Evolutionary conservation across 164 flowering plant species (phyloP), one percentile per base, ranked within the genome.

Genomic region (Nymphaea thermarum): DNA sequence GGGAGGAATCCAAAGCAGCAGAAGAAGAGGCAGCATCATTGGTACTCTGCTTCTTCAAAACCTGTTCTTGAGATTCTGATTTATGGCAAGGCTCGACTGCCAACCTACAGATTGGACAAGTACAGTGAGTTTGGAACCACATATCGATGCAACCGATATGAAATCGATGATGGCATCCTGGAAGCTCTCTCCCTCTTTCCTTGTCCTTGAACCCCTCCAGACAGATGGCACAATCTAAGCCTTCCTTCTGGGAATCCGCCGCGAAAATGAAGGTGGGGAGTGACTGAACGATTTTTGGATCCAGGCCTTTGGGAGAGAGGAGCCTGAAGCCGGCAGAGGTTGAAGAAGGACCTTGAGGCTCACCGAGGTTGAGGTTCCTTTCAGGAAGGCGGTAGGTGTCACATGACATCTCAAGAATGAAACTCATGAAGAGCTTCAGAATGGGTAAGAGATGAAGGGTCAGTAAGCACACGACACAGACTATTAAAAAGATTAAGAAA

Each of bases 71-170:
- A 51, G 57, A 51, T 51, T 8, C 57, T 51, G 57, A 51, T 3
- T 51, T 51, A 51, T 10, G 57, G 14, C 12, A 15, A 8, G 57
- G 57, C 3, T 62, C n/a, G 7, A 62, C 64, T 10, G 42, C 7
- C 17, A 8, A 17, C n/a, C 95, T 77, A 64, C 95, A 86, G 62
- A 86, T 79, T 0, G 95, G 91, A 72, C 95, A 88, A 2, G 82
- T 88, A 51, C 88, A 81, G 76, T 87, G 90, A 36, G 91, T 82
- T 43, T 79, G 82, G 69, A 88, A 84, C 95, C 95, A 88, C 95
- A 85, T 86, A 70, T 86, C 90, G 5, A 88, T 84, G 60, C 95
- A 88, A 2, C 74, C 88, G 0, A 71, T 68, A 61, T 88, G 94
- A 66, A 88, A 88, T 43, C 74, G 64, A 68, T 88, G 94, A 12